Conservation (phyloP, 345 rosid species). For the Sisymbrium altissimum region DNA sequence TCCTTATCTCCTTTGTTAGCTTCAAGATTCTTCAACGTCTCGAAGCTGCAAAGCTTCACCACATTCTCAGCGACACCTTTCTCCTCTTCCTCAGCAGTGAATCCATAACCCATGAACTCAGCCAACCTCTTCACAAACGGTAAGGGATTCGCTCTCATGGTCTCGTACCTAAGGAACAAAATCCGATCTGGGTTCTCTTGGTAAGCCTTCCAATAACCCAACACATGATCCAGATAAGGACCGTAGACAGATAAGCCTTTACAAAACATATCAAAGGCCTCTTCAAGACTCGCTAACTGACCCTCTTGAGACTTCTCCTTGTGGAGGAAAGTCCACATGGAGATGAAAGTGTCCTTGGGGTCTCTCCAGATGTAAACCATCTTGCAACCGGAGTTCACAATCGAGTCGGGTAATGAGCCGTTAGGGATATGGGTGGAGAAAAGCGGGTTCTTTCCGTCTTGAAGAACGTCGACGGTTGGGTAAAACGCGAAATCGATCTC, state of each 20-base stretch:
- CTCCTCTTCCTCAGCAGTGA: conserved; percentile 31
- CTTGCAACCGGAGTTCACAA: conserved; percentile 29
- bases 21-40: conserved; percentile 38
- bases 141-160: conserved; percentile 32
- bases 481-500: conserved; percentile 40
- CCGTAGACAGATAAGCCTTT: conserved; percentile 37
- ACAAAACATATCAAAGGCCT: conserved; percentile 33
- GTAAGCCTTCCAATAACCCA: conserved; percentile 33
- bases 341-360: conserved; percentile 37
- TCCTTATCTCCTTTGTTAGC: conserved; percentile 35
- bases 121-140: conserved; percentile 38
- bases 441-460: conserved; percentile 26
- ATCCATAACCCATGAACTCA: conserved; percentile 38
- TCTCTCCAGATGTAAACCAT: conserved; percentile 41
- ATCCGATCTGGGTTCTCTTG: conserved; percentile 31
- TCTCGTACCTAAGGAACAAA: conserved; percentile 34
- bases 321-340: conserved; percentile 38
- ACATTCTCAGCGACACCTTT: conserved; percentile 32
- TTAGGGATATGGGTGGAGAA: conserved; percentile 37
- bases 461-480: conserved; percentile 32
- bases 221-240: conserved; percentile 39
- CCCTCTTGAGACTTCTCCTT: conserved; percentile 40
- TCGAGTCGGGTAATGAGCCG: conserved; percentile 28
- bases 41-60: conserved; percentile 34
- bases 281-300: conserved; percentile 30